Conservation (phyloP, 129 eudicot genomes). For the Flaveria bidentis region DNA sequence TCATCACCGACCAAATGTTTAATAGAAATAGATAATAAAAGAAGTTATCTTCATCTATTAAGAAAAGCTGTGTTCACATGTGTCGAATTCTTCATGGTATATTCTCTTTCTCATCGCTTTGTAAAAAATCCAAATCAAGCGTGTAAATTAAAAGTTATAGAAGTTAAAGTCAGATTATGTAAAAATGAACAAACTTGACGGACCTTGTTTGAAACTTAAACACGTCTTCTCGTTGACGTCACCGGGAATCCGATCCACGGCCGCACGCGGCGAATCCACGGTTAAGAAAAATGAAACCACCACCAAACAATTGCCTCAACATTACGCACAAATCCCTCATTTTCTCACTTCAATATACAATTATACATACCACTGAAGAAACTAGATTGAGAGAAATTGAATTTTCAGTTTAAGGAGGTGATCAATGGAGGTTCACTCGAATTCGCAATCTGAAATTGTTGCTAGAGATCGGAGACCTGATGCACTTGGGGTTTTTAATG, state of each 20-base stretch:
- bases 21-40: no score
- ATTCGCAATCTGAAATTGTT: constrained; percentile 22
- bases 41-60: no score
- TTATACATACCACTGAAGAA: constrained; percentile 16
- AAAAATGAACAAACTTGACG: neutral
- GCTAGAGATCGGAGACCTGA: constrained; percentile 63
- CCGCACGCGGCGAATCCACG: constrained; percentile 40
- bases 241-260: constrained; percentile 35
- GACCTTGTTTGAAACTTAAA: neutral
- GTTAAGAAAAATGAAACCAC: constrained; percentile 20
- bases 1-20: no score
- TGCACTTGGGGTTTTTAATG: constrained; percentile 63
- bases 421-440: constrained; percentile 34
- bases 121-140: no score
- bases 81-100: no score
- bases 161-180: neutral
- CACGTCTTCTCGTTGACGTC: constrained; percentile 25
- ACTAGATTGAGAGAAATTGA: neutral
- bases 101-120: no score
- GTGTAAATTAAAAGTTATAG: neutral
- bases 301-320: constrained; percentile 32
- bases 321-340: constrained; percentile 30
- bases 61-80: no score
- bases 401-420: constrained; percentile 9
- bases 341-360: neutral